These are phyloP conservation scores for Hygrocybe coccinea DNA, from an alignment of 768 basidiomycete genomes.

Conservation along the genomic window DNA sequence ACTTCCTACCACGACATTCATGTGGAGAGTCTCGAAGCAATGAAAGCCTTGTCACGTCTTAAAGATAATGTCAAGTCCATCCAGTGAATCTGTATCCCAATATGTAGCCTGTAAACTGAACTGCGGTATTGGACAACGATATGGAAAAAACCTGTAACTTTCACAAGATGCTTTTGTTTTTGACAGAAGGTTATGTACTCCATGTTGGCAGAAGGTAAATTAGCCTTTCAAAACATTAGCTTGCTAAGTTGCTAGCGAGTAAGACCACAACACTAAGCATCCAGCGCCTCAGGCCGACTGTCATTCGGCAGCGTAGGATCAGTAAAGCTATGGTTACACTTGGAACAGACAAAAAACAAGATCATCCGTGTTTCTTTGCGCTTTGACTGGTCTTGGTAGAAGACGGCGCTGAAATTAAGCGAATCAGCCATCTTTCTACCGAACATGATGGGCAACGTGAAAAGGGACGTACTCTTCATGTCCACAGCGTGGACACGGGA, in stretches of 20 bases:
- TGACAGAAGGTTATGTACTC: too few relatives aligned
- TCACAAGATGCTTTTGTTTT: too few relatives aligned
- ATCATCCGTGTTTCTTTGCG: conserved; percentile 95
- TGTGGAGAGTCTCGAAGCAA: too few relatives aligned
- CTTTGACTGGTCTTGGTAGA: conserved; percentile 96
- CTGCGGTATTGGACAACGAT: too few relatives aligned
- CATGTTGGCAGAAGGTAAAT: too few relatives aligned
- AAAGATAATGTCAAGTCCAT: too few relatives aligned
- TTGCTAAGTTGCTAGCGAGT: too few relatives aligned
- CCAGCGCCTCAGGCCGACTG: conserved; percentile 5
- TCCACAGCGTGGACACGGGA: conserved; percentile 76
- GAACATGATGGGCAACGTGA: neutral
- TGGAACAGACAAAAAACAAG: conserved; percentile 83
- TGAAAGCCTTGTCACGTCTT: too few relatives aligned
- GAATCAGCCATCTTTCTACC: neutral
- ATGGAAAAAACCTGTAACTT: neutral
- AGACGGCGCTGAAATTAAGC: conserved; percentile 63
- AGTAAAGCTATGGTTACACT: conserved; percentile 70
- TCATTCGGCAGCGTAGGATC: conserved; percentile 51
- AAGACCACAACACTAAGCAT: conserved; percentile 1
- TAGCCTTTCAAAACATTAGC: too few relatives aligned
- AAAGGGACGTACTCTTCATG: conserved; percentile 66
- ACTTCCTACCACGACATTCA: too few relatives aligned
- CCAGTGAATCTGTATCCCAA: too few relatives aligned
- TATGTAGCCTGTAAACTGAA: too few relatives aligned